Evolutionary conservation across 1,284 basidiomycete genomes (phyloP), one percentile per base, ranked within the genome.

Genomic region (Sporisorium iseilematis-ciliati): DNA sequence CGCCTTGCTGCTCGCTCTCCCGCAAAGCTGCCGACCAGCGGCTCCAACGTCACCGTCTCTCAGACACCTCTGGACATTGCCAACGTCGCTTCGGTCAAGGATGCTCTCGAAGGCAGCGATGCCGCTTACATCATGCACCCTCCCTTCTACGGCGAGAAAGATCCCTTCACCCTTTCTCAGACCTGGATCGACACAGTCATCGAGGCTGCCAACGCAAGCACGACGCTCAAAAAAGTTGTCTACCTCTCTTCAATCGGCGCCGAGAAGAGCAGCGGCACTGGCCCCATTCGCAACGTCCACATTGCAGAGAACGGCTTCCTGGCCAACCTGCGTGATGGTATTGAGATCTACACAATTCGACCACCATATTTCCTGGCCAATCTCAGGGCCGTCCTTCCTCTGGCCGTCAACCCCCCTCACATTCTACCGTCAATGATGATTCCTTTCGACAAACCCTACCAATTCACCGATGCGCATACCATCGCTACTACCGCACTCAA

Each of bases 121-220:
- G 62, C 68, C 2, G 68, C 68, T n/a, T 70, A 61, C 50, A 59
- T 70, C 35, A 29, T 70, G 42, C 53, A 61, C 23, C 68, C 68
- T 10, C 62, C 62, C 14, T 65, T 70, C 14, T 46, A 53, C 29
- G 41, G 26, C 42, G 35, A 51, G 29, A 7, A 33, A 16, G 42
- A 70, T 25, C 62, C 62, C 3, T 57, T 52, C 21, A 5, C 26
- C 8, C 41, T 54, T 18, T 60, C 62, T 4, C 48, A 58, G 40
- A 42, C n/a, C 1, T 70, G 35, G 29, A 26, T 56, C 21, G 57
- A 60, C 25, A 33, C 31, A 6, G 20, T 70, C 38, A 48, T 55
- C 25, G 29, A 52, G n/a, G 68, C 68, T 5, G 62, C 57, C 41
- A 70, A 70, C 7, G 53, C 52, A 6, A 59, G 51, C 53, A 16